Conservation (phyloP, 306 rosid genomes). For the Corylus avellana region DNA sequence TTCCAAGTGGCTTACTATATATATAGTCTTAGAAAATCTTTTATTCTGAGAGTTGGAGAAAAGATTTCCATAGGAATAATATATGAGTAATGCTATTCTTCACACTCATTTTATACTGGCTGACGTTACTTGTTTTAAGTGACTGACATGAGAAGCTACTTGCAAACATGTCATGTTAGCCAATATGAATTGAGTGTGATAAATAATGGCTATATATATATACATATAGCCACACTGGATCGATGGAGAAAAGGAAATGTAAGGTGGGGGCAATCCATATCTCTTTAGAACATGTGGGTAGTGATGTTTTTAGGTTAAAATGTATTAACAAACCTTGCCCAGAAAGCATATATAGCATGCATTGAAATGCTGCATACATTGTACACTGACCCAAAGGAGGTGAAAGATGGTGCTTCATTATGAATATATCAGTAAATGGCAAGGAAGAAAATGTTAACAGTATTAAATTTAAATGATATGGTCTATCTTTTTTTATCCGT, state of each 20-base stretch:
- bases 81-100: neutral
- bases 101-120: too few relatives aligned
- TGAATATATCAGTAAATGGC: neutral
- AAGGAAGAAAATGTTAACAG: too few relatives aligned
- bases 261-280: neutral
- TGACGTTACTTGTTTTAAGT: too few relatives aligned
- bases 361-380: conserved; percentile 2
- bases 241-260: neutral
- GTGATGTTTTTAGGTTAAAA: neutral
- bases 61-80: neutral
- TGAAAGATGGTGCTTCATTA: neutral
- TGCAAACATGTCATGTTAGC: too few relatives aligned
- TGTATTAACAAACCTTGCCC: neutral
- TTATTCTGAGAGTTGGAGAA: neutral
- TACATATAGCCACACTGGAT: neutral
- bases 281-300: conserved; percentile 1
- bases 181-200: too few relatives aligned
- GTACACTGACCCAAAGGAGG: neutral
- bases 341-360: neutral
- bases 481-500: too few relatives aligned
- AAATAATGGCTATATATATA: too few relatives aligned
- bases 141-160: too few relatives aligned
- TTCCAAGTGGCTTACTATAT: conserved; percentile 4
- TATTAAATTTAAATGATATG: too few relatives aligned
- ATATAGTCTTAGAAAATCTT: conserved; percentile 16